Evolutionary conservation across 1,284 basidiomycete species (phyloP).

Genomic region (Ganoderma sinense): DNA sequence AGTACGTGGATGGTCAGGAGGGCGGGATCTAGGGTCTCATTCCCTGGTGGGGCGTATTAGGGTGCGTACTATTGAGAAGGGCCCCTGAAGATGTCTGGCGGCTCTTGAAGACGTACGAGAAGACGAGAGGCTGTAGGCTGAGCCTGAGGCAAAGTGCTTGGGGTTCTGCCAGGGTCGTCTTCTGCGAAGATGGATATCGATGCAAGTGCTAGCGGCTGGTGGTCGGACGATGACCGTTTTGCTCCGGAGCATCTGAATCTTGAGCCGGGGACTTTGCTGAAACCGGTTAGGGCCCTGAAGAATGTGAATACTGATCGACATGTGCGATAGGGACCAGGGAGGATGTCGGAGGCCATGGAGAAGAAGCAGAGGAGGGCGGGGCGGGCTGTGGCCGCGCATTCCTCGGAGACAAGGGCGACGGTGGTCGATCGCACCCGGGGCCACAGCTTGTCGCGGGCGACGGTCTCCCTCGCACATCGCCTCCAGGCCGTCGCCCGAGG

Average conservation of each 20-base stretch:
- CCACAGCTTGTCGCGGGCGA: not conserved
- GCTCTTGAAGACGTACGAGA: not conserved
- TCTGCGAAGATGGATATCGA: not conserved
- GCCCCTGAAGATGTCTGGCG: not conserved
- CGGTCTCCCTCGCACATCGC: not conserved
- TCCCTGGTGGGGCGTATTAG: not conserved
- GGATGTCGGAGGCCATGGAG: constrained; percentile 1
- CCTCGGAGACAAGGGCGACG: not conserved
- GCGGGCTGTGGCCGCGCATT: not conserved
- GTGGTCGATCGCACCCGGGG: not conserved
- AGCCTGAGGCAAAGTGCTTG: constrained; percentile 13
- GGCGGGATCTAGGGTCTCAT: not conserved
- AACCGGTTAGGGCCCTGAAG: not conserved
- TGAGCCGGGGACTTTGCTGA: not conserved
- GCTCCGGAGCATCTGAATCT: not conserved
- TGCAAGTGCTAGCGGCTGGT: not conserved
- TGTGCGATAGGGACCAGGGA: not conserved
- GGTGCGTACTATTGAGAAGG: not conserved
- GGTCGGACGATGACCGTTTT: not conserved
- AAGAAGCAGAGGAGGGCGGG: not conserved
- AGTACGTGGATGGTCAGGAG: not conserved
- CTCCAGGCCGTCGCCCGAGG: not conserved
- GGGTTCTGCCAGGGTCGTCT: not conserved
- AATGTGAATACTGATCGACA: constrained; percentile 3
- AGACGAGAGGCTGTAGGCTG: constrained; percentile 2